phyloP scores from a whole-genome alignment of 2,329 filamentous ascomycete species.

The Scytalidium sp. region DNA sequence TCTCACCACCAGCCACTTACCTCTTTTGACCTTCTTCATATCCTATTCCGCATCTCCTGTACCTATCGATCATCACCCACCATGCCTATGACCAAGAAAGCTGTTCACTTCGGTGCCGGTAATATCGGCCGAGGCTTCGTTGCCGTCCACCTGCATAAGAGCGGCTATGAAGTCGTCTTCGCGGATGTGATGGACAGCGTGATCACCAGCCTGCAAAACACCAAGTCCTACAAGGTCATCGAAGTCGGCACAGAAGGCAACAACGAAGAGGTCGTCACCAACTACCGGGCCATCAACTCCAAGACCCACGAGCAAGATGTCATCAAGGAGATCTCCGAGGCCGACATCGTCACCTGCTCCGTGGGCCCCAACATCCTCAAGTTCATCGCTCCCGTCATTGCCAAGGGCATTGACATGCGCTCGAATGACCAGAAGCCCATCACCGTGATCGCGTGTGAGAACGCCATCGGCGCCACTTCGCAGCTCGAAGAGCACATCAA shows the following conservation, averaged over 20 bases:
- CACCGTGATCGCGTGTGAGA: conserved; percentile 96
- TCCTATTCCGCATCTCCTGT: neutral
- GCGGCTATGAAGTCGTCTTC: conserved; percentile 94
- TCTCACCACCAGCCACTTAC: neutral
- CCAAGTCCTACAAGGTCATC: conserved; percentile 82
- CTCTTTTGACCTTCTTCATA: neutral
- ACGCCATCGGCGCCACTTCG: conserved; percentile 92
- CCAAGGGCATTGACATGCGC: conserved; percentile 84
- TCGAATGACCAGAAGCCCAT: conserved; percentile 63
- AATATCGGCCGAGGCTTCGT: conserved; percentile 63
- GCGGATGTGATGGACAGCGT: conserved; percentile 86
- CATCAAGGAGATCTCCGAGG: conserved; percentile 79
- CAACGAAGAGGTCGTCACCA: conserved; percentile 77
- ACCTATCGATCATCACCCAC: conserved; percentile 4
- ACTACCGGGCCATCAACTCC: conserved; percentile 97
- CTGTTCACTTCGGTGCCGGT: conserved; percentile 82
- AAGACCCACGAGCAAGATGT: conserved; percentile 79
- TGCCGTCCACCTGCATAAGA: conserved; percentile 69
- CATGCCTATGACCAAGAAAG: conserved; percentile 50
- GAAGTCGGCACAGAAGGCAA: conserved; percentile 87
- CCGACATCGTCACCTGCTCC: conserved; percentile 92
- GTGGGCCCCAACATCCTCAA: conserved; percentile 95
- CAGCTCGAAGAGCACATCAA: conserved; percentile 81
- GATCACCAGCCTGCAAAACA: conserved; percentile 74
- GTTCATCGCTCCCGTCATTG: conserved; percentile 94